Evolutionary conservation across 176 grass and related monocot genomes (phyloP).

Genomic region (Bothriochloa decipiens): DNA sequence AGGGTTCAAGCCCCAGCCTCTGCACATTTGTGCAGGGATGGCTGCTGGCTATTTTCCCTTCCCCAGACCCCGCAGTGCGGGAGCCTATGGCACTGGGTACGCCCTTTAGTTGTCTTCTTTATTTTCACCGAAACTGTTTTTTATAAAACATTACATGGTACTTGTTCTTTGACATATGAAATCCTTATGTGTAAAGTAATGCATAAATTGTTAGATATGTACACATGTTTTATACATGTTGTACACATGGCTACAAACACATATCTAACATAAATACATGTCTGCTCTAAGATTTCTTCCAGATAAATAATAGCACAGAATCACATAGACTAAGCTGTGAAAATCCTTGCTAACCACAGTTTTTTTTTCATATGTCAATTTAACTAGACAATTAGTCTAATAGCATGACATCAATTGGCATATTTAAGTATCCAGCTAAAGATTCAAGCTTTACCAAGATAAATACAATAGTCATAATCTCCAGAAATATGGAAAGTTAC

Average conservation of each 20-base stretch:
- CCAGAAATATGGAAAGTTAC: constrained; percentile 8
- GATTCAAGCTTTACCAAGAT: constrained; percentile 13
- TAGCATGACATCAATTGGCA: background rate
- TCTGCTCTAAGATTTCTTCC: background rate
- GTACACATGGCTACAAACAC: background rate
- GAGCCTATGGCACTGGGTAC: too few species aligned
- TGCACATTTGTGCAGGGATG: too few species aligned
- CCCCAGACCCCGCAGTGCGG: too few species aligned
- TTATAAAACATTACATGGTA: background rate
- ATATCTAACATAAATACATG: background rate
- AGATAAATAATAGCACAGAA: constrained; percentile 27
- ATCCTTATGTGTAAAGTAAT: background rate
- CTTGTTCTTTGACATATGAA: background rate
- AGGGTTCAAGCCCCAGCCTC: too few species aligned
- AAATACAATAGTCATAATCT: background rate
- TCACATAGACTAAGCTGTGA: constrained; percentile 1
- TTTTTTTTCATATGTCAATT: background rate
- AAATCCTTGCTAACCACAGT: background rate
- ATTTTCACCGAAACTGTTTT: background rate
- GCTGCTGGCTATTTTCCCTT: too few species aligned
- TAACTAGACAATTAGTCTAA: background rate
- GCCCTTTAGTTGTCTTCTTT: background rate
- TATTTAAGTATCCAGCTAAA: background rate
- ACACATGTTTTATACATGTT: background rate
- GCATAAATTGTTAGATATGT: background rate